These are phyloP conservation scores for Mollisiaceae sp. DNA, from an alignment of 2,329 filamentous ascomycete species.

Conservation along the genomic window DNA sequence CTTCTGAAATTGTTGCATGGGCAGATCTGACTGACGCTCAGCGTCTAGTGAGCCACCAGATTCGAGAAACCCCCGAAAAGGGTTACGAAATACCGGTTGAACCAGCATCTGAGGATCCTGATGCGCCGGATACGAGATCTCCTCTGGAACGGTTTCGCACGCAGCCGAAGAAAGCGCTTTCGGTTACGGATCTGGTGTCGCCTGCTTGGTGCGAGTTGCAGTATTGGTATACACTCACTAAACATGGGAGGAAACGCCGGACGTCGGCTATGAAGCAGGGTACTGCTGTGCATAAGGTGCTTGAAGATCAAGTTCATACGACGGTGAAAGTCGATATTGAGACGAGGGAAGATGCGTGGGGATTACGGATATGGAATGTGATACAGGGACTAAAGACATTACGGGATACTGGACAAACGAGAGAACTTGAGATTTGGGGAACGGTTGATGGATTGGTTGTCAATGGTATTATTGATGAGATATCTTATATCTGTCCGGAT, in stretches of 20 bases:
- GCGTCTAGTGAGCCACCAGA: conserved; percentile 62
- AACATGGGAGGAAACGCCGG: conserved; percentile 73
- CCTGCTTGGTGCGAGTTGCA: conserved; percentile 97
- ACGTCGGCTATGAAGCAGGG: conserved; percentile 88
- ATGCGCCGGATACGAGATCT: conserved; percentile 52
- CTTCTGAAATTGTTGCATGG: neutral
- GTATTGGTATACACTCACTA: conserved; percentile 85
- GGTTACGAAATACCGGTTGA: conserved; percentile 10
- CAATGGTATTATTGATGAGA: conserved; percentile 87
- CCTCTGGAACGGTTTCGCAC: conserved; percentile 81
- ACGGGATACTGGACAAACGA: conserved; percentile 71
- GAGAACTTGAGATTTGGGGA: conserved; percentile 86
- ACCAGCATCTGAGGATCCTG: conserved; percentile 2
- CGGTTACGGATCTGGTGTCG: conserved; percentile 85
- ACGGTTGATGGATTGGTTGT: conserved; percentile 80
- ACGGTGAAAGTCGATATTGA: conserved; percentile 74
- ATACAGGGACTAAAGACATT: conserved; percentile 82
- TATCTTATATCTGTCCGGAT: conserved; percentile 80
- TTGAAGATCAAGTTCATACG: conserved; percentile 85
- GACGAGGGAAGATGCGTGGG: conserved; percentile 82
- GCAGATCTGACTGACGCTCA: conserved; percentile 64
- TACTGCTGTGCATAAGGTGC: conserved; percentile 75
- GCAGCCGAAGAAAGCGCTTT: conserved; percentile 77
- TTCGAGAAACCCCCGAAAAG: conserved; percentile 3
- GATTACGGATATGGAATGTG: conserved; percentile 85